Percentiles rank a stretch among this genome's conserved stretches.
phyloP scores from a whole-genome alignment of 371 early-diverging fungal genomes.

The Chytridium lagenaria region DNA sequence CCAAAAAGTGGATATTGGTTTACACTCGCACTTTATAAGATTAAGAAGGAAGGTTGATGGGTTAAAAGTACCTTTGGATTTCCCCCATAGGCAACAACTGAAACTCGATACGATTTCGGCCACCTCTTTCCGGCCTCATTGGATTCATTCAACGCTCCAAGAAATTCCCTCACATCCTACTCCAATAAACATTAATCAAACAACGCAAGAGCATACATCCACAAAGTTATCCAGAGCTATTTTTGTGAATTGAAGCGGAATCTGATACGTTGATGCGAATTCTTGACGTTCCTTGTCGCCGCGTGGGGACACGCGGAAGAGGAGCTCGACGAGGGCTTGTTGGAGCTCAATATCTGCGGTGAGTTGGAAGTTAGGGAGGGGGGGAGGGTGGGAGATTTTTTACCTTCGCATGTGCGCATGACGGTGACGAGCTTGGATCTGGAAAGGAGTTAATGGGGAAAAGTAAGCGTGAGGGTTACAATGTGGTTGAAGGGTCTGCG shows the following conservation, averaged over 20 bases:
- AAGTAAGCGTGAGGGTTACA: background rate
- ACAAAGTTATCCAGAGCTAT: background rate
- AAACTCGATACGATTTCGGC: conserved; percentile 6
- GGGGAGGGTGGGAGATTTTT: background rate
- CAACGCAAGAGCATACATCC: background rate
- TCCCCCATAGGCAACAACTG: background rate
- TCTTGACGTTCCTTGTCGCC: background rate
- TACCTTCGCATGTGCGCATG: conserved; percentile 3
- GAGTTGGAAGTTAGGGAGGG: background rate
- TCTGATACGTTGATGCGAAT: background rate
- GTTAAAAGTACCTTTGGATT: background rate
- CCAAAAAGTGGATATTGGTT: background rate
- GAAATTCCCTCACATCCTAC: background rate
- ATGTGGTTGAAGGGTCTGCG: background rate
- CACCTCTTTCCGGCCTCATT: conserved; percentile 14
- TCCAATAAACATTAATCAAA: background rate
- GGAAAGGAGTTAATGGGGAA: background rate
- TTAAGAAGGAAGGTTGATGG: background rate
- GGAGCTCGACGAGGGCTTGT: background rate
- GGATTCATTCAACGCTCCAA: background rate
- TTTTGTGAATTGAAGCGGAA: background rate
- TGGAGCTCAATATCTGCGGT: conserved; percentile 12
- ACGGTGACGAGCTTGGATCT: background rate
- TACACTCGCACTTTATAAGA: background rate
- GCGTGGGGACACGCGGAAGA: background rate